Evolutionary conservation across 495 filamentous ascomycete genomes (phyloP).

Genomic region (Filosporella fistucella): DNA sequence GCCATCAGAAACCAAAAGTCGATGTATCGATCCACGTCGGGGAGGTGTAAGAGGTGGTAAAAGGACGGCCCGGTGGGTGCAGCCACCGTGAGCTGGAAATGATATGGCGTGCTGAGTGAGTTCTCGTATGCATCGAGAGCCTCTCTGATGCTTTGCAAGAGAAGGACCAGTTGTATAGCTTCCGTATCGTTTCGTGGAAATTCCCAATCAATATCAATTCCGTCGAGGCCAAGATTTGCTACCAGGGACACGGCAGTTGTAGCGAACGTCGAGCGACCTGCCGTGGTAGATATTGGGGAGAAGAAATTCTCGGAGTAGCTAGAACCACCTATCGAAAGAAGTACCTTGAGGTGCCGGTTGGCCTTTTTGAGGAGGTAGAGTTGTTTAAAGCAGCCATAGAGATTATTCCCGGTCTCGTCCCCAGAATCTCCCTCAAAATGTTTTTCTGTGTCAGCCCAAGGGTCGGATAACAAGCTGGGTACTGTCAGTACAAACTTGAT

Average conservation of each 20-base stretch:
- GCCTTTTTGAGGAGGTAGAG: slow-evolving; percentile 79
- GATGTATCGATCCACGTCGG: slow-evolving; percentile 66
- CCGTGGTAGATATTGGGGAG: slow-evolving; percentile 52
- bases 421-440: not conserved
- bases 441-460: not conserved
- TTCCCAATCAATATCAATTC: slow-evolving; percentile 58
- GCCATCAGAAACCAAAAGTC: slow-evolving; percentile 89
- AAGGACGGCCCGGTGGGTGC: slow-evolving; percentile 54
- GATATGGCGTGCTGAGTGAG: slow-evolving; percentile 37
- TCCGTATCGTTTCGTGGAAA: slow-evolving; percentile 53
- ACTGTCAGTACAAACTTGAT: not conserved
- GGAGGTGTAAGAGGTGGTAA: slow-evolving; percentile 62
- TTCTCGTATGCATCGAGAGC: slow-evolving; percentile 59
- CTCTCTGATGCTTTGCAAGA: slow-evolving; percentile 61
- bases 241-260: slow-evolving; percentile 59
- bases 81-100: slow-evolving; percentile 76
- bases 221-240: slow-evolving; percentile 55
- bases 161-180: slow-evolving; percentile 63
- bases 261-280: slow-evolving; percentile 59
- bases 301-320: slow-evolving; percentile 78
- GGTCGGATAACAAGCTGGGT: not conserved
- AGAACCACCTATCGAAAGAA: slow-evolving; percentile 89
- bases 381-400: slow-evolving; percentile 84
- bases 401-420: slow-evolving; percentile 39
- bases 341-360: slow-evolving; percentile 79